Conservation (phyloP, 2,329 filamentous ascomycete species). For the Neurospora crassa region DNA sequence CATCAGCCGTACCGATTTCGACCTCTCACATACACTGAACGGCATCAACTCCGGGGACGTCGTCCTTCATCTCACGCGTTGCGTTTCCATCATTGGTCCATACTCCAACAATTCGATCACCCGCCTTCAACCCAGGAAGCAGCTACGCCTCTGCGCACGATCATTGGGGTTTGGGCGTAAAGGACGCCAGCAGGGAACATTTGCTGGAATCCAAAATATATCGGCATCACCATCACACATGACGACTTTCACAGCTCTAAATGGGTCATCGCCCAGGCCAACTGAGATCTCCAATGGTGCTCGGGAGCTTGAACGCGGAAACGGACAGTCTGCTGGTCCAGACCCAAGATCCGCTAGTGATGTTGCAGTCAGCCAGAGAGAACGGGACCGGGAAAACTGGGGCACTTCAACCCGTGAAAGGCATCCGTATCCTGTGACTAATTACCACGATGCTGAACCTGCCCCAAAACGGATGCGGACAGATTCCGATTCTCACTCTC, state of each 20-base stretch:
- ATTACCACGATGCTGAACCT: conserved; percentile 35
- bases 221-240: conserved; percentile 25
- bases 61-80: not conserved
- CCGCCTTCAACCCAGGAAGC: not conserved
- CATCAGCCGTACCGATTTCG: not conserved
- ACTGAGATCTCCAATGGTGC: conserved; percentile 27
- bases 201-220: not conserved
- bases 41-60: not conserved
- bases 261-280: conserved; percentile 37
- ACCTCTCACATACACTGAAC: not conserved
- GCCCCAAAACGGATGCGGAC: conserved; percentile 63
- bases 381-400: conserved; percentile 30
- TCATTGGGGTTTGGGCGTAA: not conserved
- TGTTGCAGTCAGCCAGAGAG: conserved; percentile 21
- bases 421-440: conserved; percentile 28
- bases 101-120: not conserved
- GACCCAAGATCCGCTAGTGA: conserved; percentile 21
- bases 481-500: conserved; percentile 47
- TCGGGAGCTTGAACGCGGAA: conserved; percentile 20
- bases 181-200: not conserved
- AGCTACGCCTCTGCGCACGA: not conserved
- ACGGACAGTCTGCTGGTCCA: conserved; percentile 13
- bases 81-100: not conserved
- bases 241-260: conserved; percentile 44
- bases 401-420: conserved; percentile 31